Base-by-base conservation (phyloP, 2,329 filamentous ascomycete genomes). In the Penicillium griseofulvum region DNA sequence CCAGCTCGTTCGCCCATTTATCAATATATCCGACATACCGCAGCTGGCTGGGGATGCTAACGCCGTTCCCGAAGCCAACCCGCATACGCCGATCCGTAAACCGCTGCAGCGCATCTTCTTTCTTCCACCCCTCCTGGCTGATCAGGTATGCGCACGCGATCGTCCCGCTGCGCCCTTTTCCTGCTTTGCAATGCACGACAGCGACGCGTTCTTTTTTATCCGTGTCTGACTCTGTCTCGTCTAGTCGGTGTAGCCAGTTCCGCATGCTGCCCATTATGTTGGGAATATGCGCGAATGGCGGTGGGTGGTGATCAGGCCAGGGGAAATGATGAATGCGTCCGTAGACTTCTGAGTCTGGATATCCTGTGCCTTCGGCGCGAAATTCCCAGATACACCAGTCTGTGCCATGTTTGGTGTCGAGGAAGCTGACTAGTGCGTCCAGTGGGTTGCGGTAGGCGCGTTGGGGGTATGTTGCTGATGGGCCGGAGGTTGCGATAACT, bases 341-440 rank as follows among this genome's bases (percentile, higher is more conserved):
- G 71, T 96, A 91, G 1, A 99, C 93, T 55, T 92, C 89, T 17
- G 86, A 83, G 69, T 99, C 94, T 0, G 91, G 91, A 68, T 99
- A 99, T 1, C 94, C 94, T 0, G 94, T 97, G 5, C 94, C 94
- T 72, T 99, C 94, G 34, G 91, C 94, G 43, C 94, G 87, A 66
- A 99, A 99, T 76, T 99, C 94, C 91, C 93, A 99, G 67, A 99
- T 96, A 3, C 88, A 86, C 94, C 94, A 99, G 60, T 94, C 79
- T 26, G 85, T 77, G 28, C 83, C 87, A 74, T 99, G 94, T 67
- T 91, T 90, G 42, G 82, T 78, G 74, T 97, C 91, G 59, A 99
- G 87, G 71, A 93, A 99, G 61, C 84, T 83, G 56, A 97, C 90
- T 22, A 99, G 84, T 37, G 87, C 84, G 68, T 95, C 88, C 47